Evolutionary conservation across 179 eudicot genomes (phyloP).

Genomic region (Drosera spatulata): DNA sequence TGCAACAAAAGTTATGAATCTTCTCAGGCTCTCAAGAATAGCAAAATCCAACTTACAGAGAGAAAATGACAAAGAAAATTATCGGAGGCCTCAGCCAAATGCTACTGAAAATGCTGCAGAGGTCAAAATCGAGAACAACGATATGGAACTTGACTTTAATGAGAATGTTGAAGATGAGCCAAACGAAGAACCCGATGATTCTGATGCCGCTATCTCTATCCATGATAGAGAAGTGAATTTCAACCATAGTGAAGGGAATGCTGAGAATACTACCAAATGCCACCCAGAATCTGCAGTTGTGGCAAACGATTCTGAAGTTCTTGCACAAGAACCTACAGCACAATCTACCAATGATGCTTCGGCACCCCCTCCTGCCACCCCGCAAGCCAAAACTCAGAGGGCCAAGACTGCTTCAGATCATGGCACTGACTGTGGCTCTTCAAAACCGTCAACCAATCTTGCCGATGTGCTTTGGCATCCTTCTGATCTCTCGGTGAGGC

Average conservation of each 20-base stretch:
- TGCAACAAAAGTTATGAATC: constrained; percentile 54
- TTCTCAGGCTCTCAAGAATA: constrained; percentile 86
- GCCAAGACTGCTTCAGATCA: constrained; percentile 36
- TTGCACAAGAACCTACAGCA: constrained; percentile 44
- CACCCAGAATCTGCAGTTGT: constrained; percentile 28
- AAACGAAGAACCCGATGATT: constrained; percentile 63
- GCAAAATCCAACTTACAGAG: constrained; percentile 82
- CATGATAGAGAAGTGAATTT: constrained; percentile 34
- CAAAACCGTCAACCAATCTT: constrained; percentile 45
- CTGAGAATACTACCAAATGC: constrained; percentile 22
- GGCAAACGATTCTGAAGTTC: constrained; percentile 26
- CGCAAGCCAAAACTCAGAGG: constrained; percentile 49
- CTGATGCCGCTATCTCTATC: constrained; percentile 29
- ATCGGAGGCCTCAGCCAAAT: constrained; percentile 75
- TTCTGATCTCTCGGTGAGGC: constrained; percentile 95
- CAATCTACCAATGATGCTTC: constrained; percentile 34
- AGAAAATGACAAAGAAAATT: constrained; percentile 96
- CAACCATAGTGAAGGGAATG: constrained; percentile 23
- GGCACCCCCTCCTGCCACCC: constrained; percentile 58
- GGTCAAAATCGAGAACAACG: constrained; percentile 83
- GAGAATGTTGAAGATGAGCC: constrained; percentile 77
- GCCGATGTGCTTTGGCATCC: constrained; percentile 91
- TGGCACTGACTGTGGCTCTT: constrained; percentile 42
- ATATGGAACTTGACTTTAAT: constrained; percentile 96
- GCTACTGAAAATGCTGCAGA: constrained; percentile 68